phyloP scores from a whole-genome alignment of 1,139 yeast genomes.

The Candida sojae region DNA sequence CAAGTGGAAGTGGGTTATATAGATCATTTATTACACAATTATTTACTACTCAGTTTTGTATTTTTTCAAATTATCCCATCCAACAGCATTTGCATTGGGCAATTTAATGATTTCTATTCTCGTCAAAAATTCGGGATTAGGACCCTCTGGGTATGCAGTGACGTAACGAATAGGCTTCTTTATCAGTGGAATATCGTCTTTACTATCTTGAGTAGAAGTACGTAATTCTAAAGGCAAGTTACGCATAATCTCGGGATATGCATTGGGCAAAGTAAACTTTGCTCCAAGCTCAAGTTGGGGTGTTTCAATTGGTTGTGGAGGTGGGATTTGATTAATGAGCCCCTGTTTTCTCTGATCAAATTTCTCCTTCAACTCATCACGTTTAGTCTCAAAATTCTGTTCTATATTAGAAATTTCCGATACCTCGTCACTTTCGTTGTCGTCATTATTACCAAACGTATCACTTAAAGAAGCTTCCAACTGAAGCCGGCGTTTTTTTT shows the following conservation, averaged over 20 bases:
- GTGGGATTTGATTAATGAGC: constrained; percentile 18
- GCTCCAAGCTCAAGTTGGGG: constrained; percentile 15
- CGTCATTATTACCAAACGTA: constrained; percentile 17
- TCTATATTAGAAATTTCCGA: constrained; percentile 6
- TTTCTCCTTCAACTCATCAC: constrained; percentile 9
- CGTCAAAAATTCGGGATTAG: constrained; percentile 36
- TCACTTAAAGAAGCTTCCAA: constrained; percentile 18
- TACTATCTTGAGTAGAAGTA: constrained; percentile 16
- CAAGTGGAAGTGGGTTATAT: constrained; percentile 14
- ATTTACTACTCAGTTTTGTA: constrained; percentile 20
- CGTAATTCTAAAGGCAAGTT: constrained; percentile 39
- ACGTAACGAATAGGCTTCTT: constrained; percentile 39
- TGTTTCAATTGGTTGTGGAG: constrained; percentile 24
- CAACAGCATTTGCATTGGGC: constrained; percentile 48
- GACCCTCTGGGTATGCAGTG: constrained; percentile 27
- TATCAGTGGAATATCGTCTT: constrained; percentile 25
- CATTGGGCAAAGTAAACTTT: constrained; percentile 38
- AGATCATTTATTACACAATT: constrained; percentile 23
- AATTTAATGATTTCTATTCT: constrained; percentile 44
- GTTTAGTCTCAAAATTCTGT: constrained; percentile 9
- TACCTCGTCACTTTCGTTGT: constrained; percentile 6
- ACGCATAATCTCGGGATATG: constrained; percentile 32
- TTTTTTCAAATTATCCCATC: constrained; percentile 48
- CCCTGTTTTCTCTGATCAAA: constrained; percentile 11
- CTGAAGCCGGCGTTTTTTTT: constrained; percentile 15